Percentiles rank a stretch among this genome's conserved stretches.
Conservation (phyloP, 2,329 filamentous ascomycete genomes). For the Orbilia oligospora region DNA sequence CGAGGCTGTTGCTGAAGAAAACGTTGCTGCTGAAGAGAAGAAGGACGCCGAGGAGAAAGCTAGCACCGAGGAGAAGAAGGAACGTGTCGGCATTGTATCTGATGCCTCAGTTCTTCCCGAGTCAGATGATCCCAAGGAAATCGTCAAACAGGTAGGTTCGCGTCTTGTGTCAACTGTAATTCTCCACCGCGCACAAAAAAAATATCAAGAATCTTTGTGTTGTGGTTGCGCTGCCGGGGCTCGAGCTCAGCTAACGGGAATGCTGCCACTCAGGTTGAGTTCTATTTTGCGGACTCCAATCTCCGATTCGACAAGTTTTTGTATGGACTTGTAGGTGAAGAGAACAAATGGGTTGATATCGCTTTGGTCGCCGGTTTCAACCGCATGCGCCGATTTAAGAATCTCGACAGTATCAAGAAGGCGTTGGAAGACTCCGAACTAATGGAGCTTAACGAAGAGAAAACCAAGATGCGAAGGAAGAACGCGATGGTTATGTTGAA, state of each 20-base stretch:
- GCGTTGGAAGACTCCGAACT: conserved; percentile 83
- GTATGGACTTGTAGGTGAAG: conserved; percentile 80
- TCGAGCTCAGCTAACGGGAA: conserved; percentile 11
- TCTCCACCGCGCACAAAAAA: background rate
- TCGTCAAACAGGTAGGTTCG: conserved; percentile 80
- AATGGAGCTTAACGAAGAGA: conserved; percentile 78
- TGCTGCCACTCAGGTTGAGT: conserved; percentile 79
- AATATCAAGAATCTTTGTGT: background rate
- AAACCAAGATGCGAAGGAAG: conserved; percentile 82
- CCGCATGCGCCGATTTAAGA: conserved; percentile 95
- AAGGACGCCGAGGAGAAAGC: conserved; percentile 41
- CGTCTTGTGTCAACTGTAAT: background rate
- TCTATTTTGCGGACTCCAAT: conserved; percentile 95
- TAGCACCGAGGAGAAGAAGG: conserved; percentile 68
- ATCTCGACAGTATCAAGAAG: conserved; percentile 84
- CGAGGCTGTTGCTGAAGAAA: conserved; percentile 58
- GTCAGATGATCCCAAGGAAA: conserved; percentile 82
- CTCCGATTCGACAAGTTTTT: conserved; percentile 90
- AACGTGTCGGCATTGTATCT: conserved; percentile 73
- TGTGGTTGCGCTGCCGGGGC: conserved; percentile 38
- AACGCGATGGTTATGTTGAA: conserved; percentile 73
- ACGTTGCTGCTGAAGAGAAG: background rate
- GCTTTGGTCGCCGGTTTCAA: conserved; percentile 87
- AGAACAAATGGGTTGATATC: conserved; percentile 85
- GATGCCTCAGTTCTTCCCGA: conserved; percentile 78